Evolutionary conservation across 129 eudicot genomes (phyloP).

Genomic region (Saussurea involucrata): DNA sequence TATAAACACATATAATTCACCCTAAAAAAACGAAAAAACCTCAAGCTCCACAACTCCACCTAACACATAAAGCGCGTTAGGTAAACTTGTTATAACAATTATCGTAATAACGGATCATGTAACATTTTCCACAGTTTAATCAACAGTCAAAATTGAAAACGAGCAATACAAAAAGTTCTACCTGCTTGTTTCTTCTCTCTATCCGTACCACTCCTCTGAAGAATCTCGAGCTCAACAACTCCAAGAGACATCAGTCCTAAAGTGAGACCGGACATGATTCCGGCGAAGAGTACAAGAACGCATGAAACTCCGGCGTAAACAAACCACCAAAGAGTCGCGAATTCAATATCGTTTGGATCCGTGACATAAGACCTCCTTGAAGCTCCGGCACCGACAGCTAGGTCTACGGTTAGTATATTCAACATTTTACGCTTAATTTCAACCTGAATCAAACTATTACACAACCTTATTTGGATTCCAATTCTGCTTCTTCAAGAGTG

Average conservation of each 20-base stretch:
- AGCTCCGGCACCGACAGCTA: conserved; percentile 31
- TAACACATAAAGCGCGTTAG: conserved; percentile 13
- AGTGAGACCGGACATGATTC: conserved; percentile 93
- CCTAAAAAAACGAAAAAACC: not conserved
- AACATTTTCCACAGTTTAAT: not conserved
- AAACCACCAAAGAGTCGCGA: conserved; percentile 77
- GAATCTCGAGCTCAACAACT: conserved; percentile 87
- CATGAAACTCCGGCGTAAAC: conserved; percentile 79
- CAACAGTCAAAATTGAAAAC: not conserved
- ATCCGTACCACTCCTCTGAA: conserved; percentile 69
- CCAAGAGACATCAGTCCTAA: conserved; percentile 90
- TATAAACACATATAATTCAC: not conserved
- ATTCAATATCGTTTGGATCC: conserved; percentile 52
- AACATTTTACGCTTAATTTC: not conserved
- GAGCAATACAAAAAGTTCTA: not conserved
- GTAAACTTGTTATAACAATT: not conserved
- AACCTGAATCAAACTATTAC: not conserved
- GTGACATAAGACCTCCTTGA: conserved; percentile 30
- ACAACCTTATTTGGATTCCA: not conserved
- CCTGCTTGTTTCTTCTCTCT: conserved; percentile 92
- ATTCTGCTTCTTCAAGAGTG: not conserved
- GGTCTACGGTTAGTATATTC: conserved; percentile 37
- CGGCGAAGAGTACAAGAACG: conserved; percentile 77
- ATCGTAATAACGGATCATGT: not conserved
- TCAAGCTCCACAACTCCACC: not conserved